phyloP scores from a whole-genome alignment of 768 basidiomycete genomes.

The Crepidotus variabilis region DNA sequence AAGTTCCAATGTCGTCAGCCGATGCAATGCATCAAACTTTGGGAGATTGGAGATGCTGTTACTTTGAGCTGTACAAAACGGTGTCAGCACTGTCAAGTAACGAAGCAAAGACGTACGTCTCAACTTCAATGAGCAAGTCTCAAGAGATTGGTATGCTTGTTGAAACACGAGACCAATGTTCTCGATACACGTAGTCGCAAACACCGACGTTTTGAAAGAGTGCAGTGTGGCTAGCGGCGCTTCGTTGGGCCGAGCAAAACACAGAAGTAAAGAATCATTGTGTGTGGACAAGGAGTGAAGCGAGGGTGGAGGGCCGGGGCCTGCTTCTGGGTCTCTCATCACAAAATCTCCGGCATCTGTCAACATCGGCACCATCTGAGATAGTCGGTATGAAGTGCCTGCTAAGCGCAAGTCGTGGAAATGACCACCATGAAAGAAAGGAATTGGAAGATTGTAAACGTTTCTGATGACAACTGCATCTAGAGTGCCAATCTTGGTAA shows the following conservation, averaged over 20 bases:
- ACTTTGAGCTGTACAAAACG: not conserved
- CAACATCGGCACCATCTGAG: not conserved
- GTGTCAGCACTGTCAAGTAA: not conserved
- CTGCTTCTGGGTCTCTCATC: not conserved
- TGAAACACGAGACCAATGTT: not conserved
- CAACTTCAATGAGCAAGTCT: not conserved
- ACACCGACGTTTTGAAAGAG: not conserved
- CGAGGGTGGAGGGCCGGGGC: not conserved
- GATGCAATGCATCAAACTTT: no score
- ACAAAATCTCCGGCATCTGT: not conserved
- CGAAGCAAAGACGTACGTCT: not conserved
- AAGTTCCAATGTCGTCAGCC: no score
- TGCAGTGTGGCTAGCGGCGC: not conserved
- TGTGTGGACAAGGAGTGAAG: not conserved
- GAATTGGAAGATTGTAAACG: not conserved
- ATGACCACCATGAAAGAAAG: not conserved
- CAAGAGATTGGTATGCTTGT: not conserved
- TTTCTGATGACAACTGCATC: not conserved
- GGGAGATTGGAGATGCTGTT: no score
- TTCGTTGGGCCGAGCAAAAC: not conserved
- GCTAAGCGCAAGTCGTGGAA: not conserved
- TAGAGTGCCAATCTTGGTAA: not conserved
- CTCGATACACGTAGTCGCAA: not conserved
- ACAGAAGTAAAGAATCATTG: not conserved
- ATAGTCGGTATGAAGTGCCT: not conserved